A percentile compares a stretch with the other conserved stretches of the same genome.
phyloP scores from a whole-genome alignment of 2,329 filamentous ascomycete genomes.

The Penicillium palitans region DNA sequence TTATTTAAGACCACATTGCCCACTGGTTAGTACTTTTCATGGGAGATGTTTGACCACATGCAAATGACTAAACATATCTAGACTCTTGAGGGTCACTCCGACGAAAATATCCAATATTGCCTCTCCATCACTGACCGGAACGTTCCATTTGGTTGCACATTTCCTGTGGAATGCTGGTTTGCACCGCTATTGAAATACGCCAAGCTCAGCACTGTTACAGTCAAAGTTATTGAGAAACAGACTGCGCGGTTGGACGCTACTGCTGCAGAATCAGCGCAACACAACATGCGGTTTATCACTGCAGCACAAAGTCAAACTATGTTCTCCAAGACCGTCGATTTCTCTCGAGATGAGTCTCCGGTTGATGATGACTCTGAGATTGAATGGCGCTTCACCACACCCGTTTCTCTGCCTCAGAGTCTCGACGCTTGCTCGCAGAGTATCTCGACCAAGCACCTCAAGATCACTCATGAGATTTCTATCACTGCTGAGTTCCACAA shows the following conservation, averaged over 20 bases:
- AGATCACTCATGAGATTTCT: conserved; percentile 4
- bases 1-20: background rate
- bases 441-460: conserved; percentile 1
- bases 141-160: conserved; percentile 23
- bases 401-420: background rate
- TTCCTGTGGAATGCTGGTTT: conserved; percentile 22
- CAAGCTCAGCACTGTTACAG: conserved; percentile 9
- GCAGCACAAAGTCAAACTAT: conserved; percentile 11
- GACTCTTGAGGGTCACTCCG: conserved; percentile 12
- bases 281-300: conserved; percentile 15
- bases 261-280: conserved; percentile 18
- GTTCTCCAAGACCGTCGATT: conserved; percentile 1
- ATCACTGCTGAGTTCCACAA: conserved; percentile 3
- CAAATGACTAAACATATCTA: background rate
- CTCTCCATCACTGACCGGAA: conserved; percentile 21
- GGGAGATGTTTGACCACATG: fast-evolving
- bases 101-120: conserved; percentile 18
- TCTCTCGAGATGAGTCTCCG: background rate
- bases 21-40: conserved; percentile 2
- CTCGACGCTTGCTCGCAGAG: conserved; percentile 7
- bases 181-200: conserved; percentile 16
- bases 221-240: conserved; percentile 20
- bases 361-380: background rate
- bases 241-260: conserved; percentile 17
- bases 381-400: conserved; percentile 6